Evolutionary conservation across 2,329 filamentous ascomycete genomes (phyloP), one percentile per base, ranked within the genome.

Genomic region (Aspergillus spinulosporus): DNA sequence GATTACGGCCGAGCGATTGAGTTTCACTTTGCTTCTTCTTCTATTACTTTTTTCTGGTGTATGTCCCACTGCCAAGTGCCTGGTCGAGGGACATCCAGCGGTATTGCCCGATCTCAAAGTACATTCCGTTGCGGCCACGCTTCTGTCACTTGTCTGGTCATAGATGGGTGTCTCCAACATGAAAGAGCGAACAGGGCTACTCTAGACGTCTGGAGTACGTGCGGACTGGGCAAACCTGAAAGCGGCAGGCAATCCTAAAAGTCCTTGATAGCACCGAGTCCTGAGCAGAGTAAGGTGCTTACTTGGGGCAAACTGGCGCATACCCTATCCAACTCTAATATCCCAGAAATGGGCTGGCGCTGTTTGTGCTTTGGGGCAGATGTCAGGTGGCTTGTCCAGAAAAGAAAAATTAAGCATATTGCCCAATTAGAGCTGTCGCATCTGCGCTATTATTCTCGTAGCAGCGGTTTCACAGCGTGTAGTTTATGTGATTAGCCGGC

Each of bases 311-410:
- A n/a, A 8, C 50, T 8, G 14, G 34, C 50, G 14, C 36, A 44
- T 52, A 28, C 50, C 50, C 34, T 47, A 52, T 47, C 12, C 15
- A 52, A 47, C 43, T 40, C 34, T 40, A 52, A 31, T 47, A 36
- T 31, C 12, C 43, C 15, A 39, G 21, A 34, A 42, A 3, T 3
- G 21, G 21, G 21, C 21, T 21, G 21, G 32, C 50, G 50, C 21
- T 34, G 31, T 14, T 9, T 47, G 34, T n/a, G 44, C 31, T 15
- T 29, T 32, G 39, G 15, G 5, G 9, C 12, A 44, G 15, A 6
- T 28, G 15, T 28, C 42, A 44, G 26, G 42, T 28, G 42, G 21
- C 5, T 28, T 28, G 15, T 9, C 15, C 39, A 15, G 39, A 3
- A 21, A 42, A 21, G 42, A 9, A 21, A 44, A 29, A 11, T 15